Evolutionary conservation across 805 yeast species (phyloP), one percentile per base, ranked within the genome.

Genomic region (Yarrowia sp.): DNA sequence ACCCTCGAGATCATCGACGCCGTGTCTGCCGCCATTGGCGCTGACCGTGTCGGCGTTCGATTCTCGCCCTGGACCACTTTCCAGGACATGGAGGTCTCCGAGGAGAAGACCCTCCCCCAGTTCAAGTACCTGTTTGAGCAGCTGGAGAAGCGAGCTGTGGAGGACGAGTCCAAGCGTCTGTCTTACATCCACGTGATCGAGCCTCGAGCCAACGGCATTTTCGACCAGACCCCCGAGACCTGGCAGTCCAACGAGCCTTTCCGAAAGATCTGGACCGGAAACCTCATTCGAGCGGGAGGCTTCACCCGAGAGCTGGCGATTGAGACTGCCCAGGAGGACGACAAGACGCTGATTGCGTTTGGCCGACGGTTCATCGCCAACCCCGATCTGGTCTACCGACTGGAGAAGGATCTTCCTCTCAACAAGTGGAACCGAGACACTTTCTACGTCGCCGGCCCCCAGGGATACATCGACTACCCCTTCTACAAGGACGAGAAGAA

Each of bases 281-380:
- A 74, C 34, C 70, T 83, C 33, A 70, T 84, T 39, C 76, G 82
- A 71, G 80, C 83, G 39, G 84, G 83, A 68, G 76, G 76, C 58
- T 74, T 71, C 40, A 43, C 52, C 19, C 60, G 58, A 20, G 58
- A 67, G 30, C 44, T 64, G 36, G 47, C 68, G 33, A 69, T 69
- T 24, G 70, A 72, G 17, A 75, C 75, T 38, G 75, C 77, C 39
- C 77, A 78, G 50, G 69, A 50, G 33, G 66, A 69, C 39, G 52
- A 55, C 34, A 72, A 68, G 55, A 65, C 71, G 9, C 47, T 79
- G 47, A 70, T 81, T 43, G 84, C 80, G 1, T 74, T 79, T 68
- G 87, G 87, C 40, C 80, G 88, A 70, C 78, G 75, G 67, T 85
- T 80, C 74, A 81, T 84, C 55, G 76, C 87, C 43, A 86, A 86